These are phyloP conservation scores for Petunia axillaris DNA, from an alignment of 257 asterid genomes.

Conservation along the genomic window DNA sequence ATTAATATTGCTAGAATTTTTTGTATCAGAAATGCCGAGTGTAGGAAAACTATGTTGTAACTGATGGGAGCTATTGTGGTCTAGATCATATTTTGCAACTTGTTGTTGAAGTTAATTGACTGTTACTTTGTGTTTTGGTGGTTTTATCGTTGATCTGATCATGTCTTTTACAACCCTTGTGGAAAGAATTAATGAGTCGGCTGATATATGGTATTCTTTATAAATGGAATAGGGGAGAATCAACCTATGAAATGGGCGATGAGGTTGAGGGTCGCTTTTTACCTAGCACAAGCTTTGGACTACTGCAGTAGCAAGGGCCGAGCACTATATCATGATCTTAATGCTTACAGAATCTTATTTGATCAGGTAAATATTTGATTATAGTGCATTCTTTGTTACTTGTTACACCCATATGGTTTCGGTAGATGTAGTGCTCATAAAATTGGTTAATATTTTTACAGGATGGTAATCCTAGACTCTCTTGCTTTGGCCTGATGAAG, in stretches of 20 bases:
- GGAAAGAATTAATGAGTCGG: background rate
- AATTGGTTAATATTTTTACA: conserved; percentile 22
- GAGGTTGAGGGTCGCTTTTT: conserved; percentile 54
- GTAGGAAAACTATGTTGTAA: background rate
- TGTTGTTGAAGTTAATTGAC: conserved; percentile 11
- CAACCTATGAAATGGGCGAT: conserved; percentile 62
- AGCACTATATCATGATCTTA: conserved; percentile 54
- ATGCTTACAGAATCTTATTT: conserved; percentile 55
- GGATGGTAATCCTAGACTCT: conserved; percentile 62
- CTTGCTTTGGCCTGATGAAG: conserved; percentile 63
- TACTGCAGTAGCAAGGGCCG: conserved; percentile 57
- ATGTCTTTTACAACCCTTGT: background rate
- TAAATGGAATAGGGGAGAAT: conserved; percentile 47
- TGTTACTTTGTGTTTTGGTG: background rate
- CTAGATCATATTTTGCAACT: background rate
- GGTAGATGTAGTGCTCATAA: background rate
- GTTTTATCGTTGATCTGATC: background rate
- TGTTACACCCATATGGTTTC: background rate
- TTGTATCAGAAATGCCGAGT: background rate
- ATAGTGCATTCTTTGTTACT: background rate
- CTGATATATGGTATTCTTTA: conserved; percentile 25
- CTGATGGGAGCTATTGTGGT: background rate
- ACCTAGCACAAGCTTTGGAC: conserved; percentile 59
- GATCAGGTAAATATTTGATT: conserved; percentile 42
- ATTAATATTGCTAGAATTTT: background rate